These are phyloP conservation scores for Byssothecium circinans DNA, from an alignment of 2,329 filamentous ascomycete species.

Conservation along the genomic window DNA sequence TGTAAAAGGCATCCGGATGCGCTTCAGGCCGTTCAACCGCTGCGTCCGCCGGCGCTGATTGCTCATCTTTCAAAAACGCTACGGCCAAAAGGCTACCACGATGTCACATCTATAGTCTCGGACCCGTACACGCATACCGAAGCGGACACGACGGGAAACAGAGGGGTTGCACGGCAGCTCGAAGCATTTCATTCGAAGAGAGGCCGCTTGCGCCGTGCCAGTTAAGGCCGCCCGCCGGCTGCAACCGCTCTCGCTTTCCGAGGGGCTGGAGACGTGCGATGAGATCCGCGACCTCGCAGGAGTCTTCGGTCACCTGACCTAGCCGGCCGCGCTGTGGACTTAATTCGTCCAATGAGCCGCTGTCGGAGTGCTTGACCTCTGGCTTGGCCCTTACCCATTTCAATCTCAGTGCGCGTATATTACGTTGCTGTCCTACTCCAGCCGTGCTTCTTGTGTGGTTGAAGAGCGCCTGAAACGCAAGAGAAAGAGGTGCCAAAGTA, in stretches of 20 bases:
- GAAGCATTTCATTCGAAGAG: conserved; percentile 21
- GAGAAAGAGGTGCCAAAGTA: too few species aligned
- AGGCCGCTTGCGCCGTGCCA: conserved; percentile 13
- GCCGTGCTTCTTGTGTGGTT: too few species aligned
- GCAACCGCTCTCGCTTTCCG: conserved; percentile 24
- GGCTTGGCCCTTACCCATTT: too few species aligned
- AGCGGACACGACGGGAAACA: conserved; percentile 21
- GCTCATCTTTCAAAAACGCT: not conserved
- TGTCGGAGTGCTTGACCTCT: too few species aligned
- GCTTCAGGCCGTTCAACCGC: not conserved
- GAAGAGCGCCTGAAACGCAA: too few species aligned
- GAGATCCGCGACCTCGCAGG: conserved; percentile 32
- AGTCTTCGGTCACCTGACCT: conserved; percentile 33
- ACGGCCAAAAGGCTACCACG: not conserved
- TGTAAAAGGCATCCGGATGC: not conserved
- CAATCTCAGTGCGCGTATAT: too few species aligned
- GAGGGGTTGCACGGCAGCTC: conserved; percentile 26
- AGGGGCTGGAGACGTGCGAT: conserved; percentile 29
- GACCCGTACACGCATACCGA: conserved; percentile 24
- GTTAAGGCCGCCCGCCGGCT: conserved; percentile 21
- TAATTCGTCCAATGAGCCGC: not conserved
- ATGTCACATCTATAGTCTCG: conserved; percentile 15
- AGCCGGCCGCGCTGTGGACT: not conserved
- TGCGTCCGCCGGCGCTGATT: not conserved
- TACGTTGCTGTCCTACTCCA: too few species aligned